Conservation (phyloP, 257 asterid species). For the Solanum raphanifolium region DNA sequence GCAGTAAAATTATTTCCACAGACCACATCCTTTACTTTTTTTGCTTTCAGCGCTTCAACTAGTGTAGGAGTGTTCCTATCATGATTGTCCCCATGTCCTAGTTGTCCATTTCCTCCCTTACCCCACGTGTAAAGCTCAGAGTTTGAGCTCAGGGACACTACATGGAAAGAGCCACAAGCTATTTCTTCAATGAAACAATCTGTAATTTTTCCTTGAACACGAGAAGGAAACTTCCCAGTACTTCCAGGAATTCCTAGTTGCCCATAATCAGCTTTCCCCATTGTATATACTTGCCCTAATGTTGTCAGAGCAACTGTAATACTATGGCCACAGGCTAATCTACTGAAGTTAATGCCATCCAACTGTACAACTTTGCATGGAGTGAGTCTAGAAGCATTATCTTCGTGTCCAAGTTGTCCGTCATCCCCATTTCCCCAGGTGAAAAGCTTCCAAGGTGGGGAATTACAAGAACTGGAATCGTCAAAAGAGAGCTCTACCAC, state of each 20-base stretch:
- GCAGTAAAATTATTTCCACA: slow-evolving; percentile 63
- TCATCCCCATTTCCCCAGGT: slow-evolving; percentile 80
- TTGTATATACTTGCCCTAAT: slow-evolving; percentile 49
- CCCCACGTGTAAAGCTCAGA: slow-evolving; percentile 78
- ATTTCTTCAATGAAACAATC: slow-evolving; percentile 36
- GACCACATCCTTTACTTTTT: slow-evolving; percentile 37
- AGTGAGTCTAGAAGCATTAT: slow-evolving; percentile 25
- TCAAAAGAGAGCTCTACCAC: slow-evolving; percentile 33
- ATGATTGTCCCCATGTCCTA: slow-evolving; percentile 60
- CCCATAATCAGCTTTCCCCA: slow-evolving; percentile 42
- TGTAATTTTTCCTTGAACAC: slow-evolving; percentile 35
- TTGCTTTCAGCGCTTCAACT: slow-evolving; percentile 48
- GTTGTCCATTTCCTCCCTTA: slow-evolving; percentile 52
- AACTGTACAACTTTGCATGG: slow-evolving; percentile 26
- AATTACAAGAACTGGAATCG: slow-evolving; percentile 10
- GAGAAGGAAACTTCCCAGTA: slow-evolving; percentile 20
- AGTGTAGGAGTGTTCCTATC: slow-evolving; percentile 42
- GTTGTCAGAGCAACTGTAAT: slow-evolving; percentile 58
- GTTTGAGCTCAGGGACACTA: slow-evolving; percentile 43
- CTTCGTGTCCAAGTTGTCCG: slow-evolving; percentile 72
- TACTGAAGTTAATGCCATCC: slow-evolving; percentile 30
- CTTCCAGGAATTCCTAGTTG: slow-evolving; percentile 28
- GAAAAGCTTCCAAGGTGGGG: slow-evolving; percentile 41
- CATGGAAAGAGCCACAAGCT: slow-evolving; percentile 70
- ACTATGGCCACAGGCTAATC: slow-evolving; percentile 65